A percentile compares a stretch with the other conserved stretches of the same genome.
Evolutionary conservation across 169 alveolate species (phyloP).

Genomic region (Plasmodium cynomolgi): DNA sequence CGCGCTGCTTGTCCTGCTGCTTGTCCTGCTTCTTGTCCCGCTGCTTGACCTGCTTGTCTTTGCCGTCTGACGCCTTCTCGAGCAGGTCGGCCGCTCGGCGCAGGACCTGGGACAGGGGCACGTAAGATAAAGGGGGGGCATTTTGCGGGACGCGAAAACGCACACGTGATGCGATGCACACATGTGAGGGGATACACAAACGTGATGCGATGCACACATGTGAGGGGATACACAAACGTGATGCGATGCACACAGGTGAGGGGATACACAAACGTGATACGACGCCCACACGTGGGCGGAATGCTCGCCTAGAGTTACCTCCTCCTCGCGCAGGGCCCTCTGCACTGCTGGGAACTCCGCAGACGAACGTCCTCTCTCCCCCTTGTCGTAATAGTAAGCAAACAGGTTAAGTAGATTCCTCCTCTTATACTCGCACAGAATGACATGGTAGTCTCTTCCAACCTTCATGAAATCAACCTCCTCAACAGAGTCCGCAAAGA

Average conservation of each 20-base stretch:
- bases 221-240: no score
- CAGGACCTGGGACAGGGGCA: neutral
- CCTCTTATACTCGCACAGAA: conserved; percentile 26
- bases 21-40: neutral
- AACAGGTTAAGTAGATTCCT: conserved; percentile 17
- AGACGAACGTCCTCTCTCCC: neutral
- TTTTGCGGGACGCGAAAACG: neutral
- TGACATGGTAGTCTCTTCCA: neutral
- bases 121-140: neutral
- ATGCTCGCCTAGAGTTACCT: conserved; percentile 4
- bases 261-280: no score
- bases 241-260: no score
- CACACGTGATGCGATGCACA: no score
- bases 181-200: no score
- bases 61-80: neutral
- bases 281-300: neutral
- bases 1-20: neutral
- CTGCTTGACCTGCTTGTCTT: neutral
- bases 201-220: no score
- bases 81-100: neutral
- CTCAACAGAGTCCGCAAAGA: neutral
- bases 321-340: neutral
- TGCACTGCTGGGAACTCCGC: neutral
- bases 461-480: neutral
- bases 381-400: conserved; percentile 23